A percentile compares a stretch with the other conserved stretches of the same genome.
Evolutionary conservation across 192 early-diverging fungal species (phyloP).

Genomic region (Haplosporangium gracile): DNA sequence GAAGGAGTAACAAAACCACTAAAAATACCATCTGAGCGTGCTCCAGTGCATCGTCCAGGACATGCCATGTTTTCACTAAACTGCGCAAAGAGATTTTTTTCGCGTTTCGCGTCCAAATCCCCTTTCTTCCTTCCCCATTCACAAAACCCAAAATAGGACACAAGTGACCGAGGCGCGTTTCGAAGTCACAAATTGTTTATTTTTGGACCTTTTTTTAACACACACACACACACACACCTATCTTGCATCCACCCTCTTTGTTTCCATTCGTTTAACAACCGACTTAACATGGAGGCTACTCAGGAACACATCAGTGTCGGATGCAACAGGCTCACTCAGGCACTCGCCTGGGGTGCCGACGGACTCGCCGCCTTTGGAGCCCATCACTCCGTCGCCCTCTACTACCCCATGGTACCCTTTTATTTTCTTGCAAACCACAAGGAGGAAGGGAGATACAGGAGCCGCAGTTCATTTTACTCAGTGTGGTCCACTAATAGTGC

Average conservation of each 20-base stretch:
- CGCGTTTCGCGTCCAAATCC: no score
- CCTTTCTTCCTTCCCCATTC: no score
- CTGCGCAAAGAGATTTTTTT: no score
- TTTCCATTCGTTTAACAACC: not conserved
- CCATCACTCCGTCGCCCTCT: constrained; percentile 76
- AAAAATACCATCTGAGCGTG: no score
- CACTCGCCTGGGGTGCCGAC: constrained; percentile 69
- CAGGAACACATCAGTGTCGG: constrained; percentile 72
- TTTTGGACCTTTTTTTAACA: no score
- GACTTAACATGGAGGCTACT: constrained; percentile 45
- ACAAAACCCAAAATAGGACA: no score
- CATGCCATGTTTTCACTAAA: no score
- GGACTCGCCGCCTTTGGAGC: constrained; percentile 83
- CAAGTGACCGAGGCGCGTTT: no score
- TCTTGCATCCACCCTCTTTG: not conserved
- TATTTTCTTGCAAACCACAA: no score
- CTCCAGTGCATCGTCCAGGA: no score
- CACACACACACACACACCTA: not conserved
- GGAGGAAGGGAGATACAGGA: not conserved
- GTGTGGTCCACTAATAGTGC: not conserved
- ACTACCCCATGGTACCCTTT: constrained; percentile 69
- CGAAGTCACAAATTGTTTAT: not conserved
- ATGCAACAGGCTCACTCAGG: constrained; percentile 75
- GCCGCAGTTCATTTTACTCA: not conserved
- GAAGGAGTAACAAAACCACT: no score